Base-by-base conservation (phyloP, 257 asterid species). In the Anisodus tanguticus region DNA sequence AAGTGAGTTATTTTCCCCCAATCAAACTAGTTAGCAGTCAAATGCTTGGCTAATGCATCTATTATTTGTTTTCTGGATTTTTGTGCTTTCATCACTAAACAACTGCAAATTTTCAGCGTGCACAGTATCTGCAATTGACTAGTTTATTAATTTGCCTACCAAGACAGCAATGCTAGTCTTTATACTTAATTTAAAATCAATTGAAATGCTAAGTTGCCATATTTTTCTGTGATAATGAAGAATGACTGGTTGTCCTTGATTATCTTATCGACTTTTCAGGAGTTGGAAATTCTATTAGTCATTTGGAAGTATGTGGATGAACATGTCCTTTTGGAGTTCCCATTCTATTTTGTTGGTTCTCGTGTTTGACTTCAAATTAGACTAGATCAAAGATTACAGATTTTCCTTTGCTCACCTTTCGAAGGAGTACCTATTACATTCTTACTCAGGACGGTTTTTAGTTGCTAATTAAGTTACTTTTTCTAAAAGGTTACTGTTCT, bases 1-100 rank as follows among this genome's bases (percentile, higher is more conserved):
- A 37, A 79, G 93, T 91, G 87, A 90, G 91, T 91, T 71, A 2
- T 47, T 83, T 58, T 85, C 80, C n/a, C 58, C 2, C 66, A 2
- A 59, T 59, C 66, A 17, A 17, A 17, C 66, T 6, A 59, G 15
- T 1, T 2, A 16, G 3, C 66, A 59, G 4, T 6, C 31, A 59
- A 59, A 59, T 59, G 31, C 66, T 59, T 57, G 19, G 6, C 62
- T 57, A 57, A 6, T 57, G 62, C 62, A 13, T 9, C 10, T 49
- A 6, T 68, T 35, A 6, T 47, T 70, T 37, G 43, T 8, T 71
- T 11, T 51, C 69, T 11, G 83, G 45, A 17, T 39, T n/a, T 64
- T 80, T 60, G 12, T 60, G 59, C 26, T 60, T 43, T 41, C 72
- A 10, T 72, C 26, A 10, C n/a, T 22, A 47, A 72, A 19, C 10